A percentile compares a stretch with the other conserved stretches of the same genome.
These are phyloP conservation scores for Pseudomassariella vexata DNA, from an alignment of 2,329 filamentous ascomycete species.

Conservation along the genomic window DNA sequence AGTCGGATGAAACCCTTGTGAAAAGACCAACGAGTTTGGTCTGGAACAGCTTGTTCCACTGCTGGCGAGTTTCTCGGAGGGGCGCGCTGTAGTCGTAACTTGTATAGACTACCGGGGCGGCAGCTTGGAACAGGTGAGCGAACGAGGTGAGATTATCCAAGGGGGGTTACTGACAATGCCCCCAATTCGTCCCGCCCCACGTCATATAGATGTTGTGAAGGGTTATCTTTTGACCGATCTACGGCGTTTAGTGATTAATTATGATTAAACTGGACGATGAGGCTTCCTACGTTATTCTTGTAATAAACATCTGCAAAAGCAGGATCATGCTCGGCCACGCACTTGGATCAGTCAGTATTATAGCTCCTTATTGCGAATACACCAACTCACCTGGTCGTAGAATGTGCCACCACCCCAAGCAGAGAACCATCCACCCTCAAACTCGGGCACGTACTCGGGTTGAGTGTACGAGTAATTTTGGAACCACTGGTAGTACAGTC, in stretches of 20 bases:
- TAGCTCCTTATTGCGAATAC: no score
- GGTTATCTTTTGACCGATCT: conserved; percentile 41
- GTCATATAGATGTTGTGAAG: conserved; percentile 46
- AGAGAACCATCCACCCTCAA: conserved; percentile 48
- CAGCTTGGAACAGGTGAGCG: conserved; percentile 18
- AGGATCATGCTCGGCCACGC: conserved; percentile 21
- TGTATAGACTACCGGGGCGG: conserved; percentile 42
- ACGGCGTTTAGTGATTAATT: background rate
- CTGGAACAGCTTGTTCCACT: conserved; percentile 46
- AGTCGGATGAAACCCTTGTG: conserved; percentile 42
- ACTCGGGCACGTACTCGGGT: conserved; percentile 46
- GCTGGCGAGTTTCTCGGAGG: conserved; percentile 46
- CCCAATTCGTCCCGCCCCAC: conserved; percentile 52
- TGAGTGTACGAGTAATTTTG: conserved; percentile 48
- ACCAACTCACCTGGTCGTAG: conserved; percentile 34
- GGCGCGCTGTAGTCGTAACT: conserved; percentile 41
- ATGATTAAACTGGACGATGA: no score
- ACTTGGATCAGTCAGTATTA: no score
- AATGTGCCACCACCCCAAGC: conserved; percentile 44
- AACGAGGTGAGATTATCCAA: background rate
- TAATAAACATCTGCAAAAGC: conserved; percentile 50
- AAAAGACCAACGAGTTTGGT: conserved; percentile 50
- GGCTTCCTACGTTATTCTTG: conserved; percentile 44
- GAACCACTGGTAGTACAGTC: conserved; percentile 53
- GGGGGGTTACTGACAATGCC: conserved; percentile 28